Percentiles rank a stretch among this genome's conserved stretches.
phyloP scores from a whole-genome alignment of 2,329 filamentous ascomycete species.

The Aspergillus transmontanensis region DNA sequence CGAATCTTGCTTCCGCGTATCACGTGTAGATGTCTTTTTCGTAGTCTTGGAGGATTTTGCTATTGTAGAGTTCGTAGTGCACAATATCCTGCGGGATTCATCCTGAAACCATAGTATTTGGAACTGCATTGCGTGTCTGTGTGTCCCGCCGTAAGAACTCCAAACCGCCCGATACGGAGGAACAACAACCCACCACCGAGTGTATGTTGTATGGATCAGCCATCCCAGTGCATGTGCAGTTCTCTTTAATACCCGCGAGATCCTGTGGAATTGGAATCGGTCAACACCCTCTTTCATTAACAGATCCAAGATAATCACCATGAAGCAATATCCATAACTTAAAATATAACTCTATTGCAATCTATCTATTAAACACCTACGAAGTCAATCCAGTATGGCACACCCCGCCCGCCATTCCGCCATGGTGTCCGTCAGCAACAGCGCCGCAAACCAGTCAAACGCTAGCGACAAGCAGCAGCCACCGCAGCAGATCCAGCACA shows the following conservation, averaged over 20 bases:
- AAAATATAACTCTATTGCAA: neutral
- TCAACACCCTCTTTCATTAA: neutral
- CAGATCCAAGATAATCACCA: neutral
- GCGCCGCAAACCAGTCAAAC: slow-evolving; percentile 22
- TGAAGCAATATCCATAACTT: slow-evolving; percentile 4
- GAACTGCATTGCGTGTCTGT: slow-evolving; percentile 13
- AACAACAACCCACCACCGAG: neutral
- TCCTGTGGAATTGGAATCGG: neutral
- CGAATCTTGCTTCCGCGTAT: neutral
- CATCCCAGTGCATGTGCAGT: neutral
- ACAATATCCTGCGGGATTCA: neutral
- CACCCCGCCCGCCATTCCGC: slow-evolving; percentile 33
- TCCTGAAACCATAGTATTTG: too few species aligned
- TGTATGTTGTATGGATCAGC: neutral
- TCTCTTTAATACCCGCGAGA: neutral
- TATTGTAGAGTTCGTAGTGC: neutral
- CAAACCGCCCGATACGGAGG: neutral
- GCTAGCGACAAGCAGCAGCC: slow-evolving; percentile 27
- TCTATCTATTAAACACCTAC: slow-evolving; percentile 1
- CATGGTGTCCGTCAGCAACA: slow-evolving; percentile 37
- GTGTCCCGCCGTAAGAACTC: slow-evolving; percentile 15
- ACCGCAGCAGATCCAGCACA: slow-evolving; percentile 50
- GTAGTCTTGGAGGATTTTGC: neutral
- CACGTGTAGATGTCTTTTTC: neutral
- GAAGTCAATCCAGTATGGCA: slow-evolving; percentile 26